Percentiles rank a stretch among this genome's conserved stretches.
Conservation (phyloP, 225 moss, liverwort and hornwort species). For the Physcomitrium patens region DNA sequence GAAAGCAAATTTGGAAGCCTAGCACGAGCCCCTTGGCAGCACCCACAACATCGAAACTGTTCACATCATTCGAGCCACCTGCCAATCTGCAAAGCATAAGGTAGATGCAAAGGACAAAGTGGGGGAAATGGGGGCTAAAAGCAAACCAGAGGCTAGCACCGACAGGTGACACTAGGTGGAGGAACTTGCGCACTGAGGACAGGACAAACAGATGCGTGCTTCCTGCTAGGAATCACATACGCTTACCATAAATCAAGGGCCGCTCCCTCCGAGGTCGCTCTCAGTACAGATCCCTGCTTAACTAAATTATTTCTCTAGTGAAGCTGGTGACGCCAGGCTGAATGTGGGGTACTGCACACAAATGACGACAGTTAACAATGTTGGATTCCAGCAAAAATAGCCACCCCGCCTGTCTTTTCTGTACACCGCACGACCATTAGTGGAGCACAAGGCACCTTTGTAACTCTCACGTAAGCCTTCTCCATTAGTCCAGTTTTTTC, state of each 20-base stretch:
- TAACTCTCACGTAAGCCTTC: background rate
- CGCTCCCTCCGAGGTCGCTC: background rate
- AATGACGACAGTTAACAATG: slow-evolving; percentile 23
- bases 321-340: slow-evolving; percentile 18
- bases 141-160: background rate
- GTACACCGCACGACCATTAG: slow-evolving; percentile 2
- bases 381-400: background rate
- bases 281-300: background rate
- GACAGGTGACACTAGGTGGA: slow-evolving; percentile 24
- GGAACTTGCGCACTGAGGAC: background rate
- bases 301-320: background rate
- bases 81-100: slow-evolving; percentile 1
- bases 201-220: slow-evolving; percentile 26
- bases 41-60: background rate
- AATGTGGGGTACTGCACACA: slow-evolving; percentile 23
- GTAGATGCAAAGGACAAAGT: background rate
- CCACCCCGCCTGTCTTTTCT: slow-evolving; percentile 19
- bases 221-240: slow-evolving; percentile 24
- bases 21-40: background rate
- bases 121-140: no score
- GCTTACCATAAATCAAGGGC: slow-evolving; percentile 29
- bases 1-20: slow-evolving; percentile 18
- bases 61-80: background rate
- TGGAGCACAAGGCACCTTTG: slow-evolving; percentile 16
- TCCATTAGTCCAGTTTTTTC: slow-evolving; percentile 1